phyloP scores from a whole-genome alignment of 1,139 yeast species.

The Saccharomyces hybrid region DNA sequence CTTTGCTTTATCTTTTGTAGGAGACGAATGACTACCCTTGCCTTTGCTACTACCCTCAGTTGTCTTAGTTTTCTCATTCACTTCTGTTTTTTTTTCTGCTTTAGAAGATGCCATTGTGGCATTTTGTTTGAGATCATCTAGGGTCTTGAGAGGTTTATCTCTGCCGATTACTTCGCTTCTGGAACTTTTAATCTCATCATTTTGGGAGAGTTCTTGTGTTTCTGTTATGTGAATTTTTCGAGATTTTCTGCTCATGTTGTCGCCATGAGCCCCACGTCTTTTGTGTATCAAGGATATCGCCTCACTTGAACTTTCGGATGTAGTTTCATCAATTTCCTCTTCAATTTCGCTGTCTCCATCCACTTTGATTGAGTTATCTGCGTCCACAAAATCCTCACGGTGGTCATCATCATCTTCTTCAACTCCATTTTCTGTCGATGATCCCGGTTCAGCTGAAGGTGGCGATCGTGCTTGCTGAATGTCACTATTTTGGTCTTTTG shows the following conservation, averaged over 20 bases:
- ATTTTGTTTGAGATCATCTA: not conserved
- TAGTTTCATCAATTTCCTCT: not conserved
- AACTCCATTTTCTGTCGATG: not conserved
- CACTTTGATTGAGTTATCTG: not conserved
- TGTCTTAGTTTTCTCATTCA: not conserved
- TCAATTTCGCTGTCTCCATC: not conserved
- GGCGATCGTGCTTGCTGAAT: not conserved
- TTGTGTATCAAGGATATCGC: not conserved
- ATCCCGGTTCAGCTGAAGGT: not conserved
- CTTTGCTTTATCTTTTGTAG: not conserved
- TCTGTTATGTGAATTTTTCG: not conserved
- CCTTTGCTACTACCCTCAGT: not conserved
- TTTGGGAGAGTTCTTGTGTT: not conserved
- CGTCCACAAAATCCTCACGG: not conserved
- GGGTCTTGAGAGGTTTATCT: not conserved
- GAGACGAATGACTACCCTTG: not conserved
- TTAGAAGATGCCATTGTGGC: not conserved
- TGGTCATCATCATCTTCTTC: not conserved
- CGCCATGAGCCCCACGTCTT: not conserved
- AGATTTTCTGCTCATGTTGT: not conserved
- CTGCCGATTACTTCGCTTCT: not conserved
- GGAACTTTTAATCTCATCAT: not conserved
- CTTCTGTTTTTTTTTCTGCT: not conserved
- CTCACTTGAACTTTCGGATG: not conserved
- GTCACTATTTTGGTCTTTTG: not conserved